Base-by-base conservation (phyloP, 768 basidiomycete species). In the Podaxis sp. region DNA sequence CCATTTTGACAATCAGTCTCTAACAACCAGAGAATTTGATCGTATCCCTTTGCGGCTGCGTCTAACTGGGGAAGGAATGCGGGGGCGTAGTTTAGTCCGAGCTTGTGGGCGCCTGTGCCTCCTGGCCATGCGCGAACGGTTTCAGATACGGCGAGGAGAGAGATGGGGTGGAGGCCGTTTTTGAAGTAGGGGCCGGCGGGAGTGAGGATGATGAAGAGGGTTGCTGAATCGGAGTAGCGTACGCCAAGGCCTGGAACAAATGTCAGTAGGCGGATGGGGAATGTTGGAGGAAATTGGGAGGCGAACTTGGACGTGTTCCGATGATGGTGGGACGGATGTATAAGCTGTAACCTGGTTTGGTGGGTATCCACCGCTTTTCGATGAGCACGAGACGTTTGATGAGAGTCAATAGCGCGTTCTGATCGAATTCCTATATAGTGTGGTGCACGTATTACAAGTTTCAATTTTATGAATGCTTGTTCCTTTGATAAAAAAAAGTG, bases 361-460 rank as follows among this genome's bases (percentile, higher is more conserved):
- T 75, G 2, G 95, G 95, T 36, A 97, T 93, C 95, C 95, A 97
- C 11, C 88, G 84, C n/a, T 79, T 74, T 49, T 98, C 95, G 52
- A 90, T 66, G 46, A 71, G 59, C 54, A 92, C 86, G 63, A 98
- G 83, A 53, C 83, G 82, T 73, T 90, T 88, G 70, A 98, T 89
- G 66, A 94, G 83, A 53, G 82, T 79, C 0, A 89, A 77, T 26
- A 96, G 78, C 3, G 84, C 86, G 39, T 86, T 80, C 3, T 84
- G 82, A 69, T 93, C 79, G 74, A 97, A 96, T 15, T 83, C 80
- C 90, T 91, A 48, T 24, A 15, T 90, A 49, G 22, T 13, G 13
- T 40, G 28, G 12, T 48, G 33, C 19, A 17, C 8, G 15, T 17
- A 17, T 46, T 46, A 46, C 44, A 42, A 49, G 62, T 51, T 42